Conservation (phyloP, 1,139 yeast species). For the Yamadazyma sp. region DNA sequence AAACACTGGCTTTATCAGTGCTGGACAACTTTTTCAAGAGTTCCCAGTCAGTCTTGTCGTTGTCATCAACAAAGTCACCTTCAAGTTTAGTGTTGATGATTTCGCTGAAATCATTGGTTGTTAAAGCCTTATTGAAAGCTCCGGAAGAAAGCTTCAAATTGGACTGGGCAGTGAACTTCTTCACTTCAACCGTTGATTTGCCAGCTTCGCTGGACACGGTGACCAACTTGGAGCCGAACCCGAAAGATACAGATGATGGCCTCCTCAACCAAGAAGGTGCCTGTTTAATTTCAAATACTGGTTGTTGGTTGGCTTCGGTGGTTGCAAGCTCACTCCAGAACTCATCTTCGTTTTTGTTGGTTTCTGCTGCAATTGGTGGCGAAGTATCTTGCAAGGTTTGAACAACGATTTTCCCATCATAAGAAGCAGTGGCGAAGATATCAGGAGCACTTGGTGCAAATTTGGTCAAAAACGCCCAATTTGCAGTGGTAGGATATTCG, state of each 20-base stretch:
- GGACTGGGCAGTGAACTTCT: slow-evolving; percentile 46
- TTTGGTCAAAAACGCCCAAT: slow-evolving; percentile 88
- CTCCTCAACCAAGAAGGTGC: slow-evolving; percentile 89
- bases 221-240: slow-evolving; percentile 90
- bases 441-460: slow-evolving; percentile 92
- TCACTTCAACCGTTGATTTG: slow-evolving; percentile 48
- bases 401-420: slow-evolving; percentile 80
- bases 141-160: slow-evolving; percentile 40
- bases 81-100: slow-evolving; percentile 55
- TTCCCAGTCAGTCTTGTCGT: slow-evolving; percentile 75
- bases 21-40: slow-evolving; percentile 58
- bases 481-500: slow-evolving; percentile 87
- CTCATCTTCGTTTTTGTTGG: slow-evolving; percentile 58
- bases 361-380: slow-evolving; percentile 50
- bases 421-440: slow-evolving; percentile 88
- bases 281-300: slow-evolving; percentile 64
- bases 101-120: slow-evolving; percentile 50
- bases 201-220: slow-evolving; percentile 47
- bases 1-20: slow-evolving; percentile 47
- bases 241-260: slow-evolving; percentile 79
- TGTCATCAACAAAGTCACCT: slow-evolving; percentile 32
- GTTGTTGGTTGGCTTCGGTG: slow-evolving; percentile 67
- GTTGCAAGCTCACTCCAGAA: slow-evolving; percentile 84
- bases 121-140: slow-evolving; percentile 59
- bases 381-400: slow-evolving; percentile 87